phyloP scores from a whole-genome alignment of 306 rosid genomes.

The Citrullus mucosospermus region DNA sequence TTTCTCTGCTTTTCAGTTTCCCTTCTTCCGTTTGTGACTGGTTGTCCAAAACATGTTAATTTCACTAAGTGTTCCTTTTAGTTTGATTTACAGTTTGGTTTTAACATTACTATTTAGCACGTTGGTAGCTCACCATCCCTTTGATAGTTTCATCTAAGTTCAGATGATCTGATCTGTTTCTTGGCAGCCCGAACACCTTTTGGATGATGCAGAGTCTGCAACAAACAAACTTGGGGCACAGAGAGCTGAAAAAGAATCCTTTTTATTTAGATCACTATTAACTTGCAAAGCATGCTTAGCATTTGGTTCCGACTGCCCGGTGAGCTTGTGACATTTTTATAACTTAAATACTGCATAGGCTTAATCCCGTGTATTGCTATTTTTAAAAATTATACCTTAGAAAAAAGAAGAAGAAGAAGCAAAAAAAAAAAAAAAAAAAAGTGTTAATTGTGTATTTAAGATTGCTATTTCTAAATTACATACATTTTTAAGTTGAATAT shows the following conservation, averaged over 20 bases:
- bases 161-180: not conserved
- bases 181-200: constrained; percentile 69
- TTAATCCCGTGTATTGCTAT: not conserved
- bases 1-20: not conserved
- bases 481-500: not conserved
- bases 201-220: constrained; percentile 53
- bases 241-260: constrained; percentile 70
- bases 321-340: constrained; percentile 21
- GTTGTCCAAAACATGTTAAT: not conserved
- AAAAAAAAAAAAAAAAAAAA: no score
- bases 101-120: not conserved
- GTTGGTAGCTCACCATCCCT: not conserved
- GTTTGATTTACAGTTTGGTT: not conserved
- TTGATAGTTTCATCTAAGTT: not conserved
- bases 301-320: constrained; percentile 90
- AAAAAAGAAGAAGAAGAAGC: no score
- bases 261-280: constrained; percentile 50
- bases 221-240: constrained; percentile 57
- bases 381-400: not conserved
- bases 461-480: not conserved
- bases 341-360: not conserved
- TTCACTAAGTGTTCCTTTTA: not conserved
- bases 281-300: constrained; percentile 38
- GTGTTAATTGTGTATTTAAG: no score
- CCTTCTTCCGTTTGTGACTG: not conserved